Evolutionary conservation across 2,329 filamentous ascomycete genomes (phyloP), one percentile per base, ranked within the genome.

Genomic region (Cladosporium sp.): DNA sequence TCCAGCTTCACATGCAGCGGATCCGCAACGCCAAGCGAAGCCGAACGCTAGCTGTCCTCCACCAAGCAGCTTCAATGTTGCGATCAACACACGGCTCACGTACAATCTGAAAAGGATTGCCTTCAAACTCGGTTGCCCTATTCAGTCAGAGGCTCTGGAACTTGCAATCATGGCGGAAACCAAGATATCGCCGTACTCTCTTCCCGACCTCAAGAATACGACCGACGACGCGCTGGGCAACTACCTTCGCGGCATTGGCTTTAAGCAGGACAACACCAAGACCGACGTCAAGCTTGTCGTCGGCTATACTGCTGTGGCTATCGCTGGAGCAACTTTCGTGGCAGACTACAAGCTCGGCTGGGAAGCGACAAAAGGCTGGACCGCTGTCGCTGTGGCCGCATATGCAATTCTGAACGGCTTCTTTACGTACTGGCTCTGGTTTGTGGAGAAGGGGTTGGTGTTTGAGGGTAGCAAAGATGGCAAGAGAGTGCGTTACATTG

Each of bases 311-410:
- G 87, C 90, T 56, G 90, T 97, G 63, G 69, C 79, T 54, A 83
- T 96, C 57, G 86, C 89, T 14, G 91, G 79, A 18, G 86, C 83
- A 56, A 90, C 89, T 63, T 97, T 97, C 77, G 83, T 82, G 57
- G 91, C 89, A 74, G 93, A 98, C 78, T 95, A 89, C 75, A 89
- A 88, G 67, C 77, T 90, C 44, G 92, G 91, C 62, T 97, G 93
- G 79, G 89, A 95, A 58, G 76, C 73, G 56, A 95, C 91, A 14
- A 95, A 93, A 71, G 74, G 79, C 58, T 92, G 84, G 74, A 95
- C 92, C 0, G 80, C 87, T 3, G 80, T 78, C 37, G 92, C 93
- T 3, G 92, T 97, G 4, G 77, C 78, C 9, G 67, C 85, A 13
- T 98, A 98, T 74, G 84, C 88, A 40, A 49, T 87, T 2, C 73